Evolutionary conservation across 2,329 filamentous ascomycete species (phyloP), one percentile per base, ranked within the genome.

Genomic region (Colletotrichum sublineola): DNA sequence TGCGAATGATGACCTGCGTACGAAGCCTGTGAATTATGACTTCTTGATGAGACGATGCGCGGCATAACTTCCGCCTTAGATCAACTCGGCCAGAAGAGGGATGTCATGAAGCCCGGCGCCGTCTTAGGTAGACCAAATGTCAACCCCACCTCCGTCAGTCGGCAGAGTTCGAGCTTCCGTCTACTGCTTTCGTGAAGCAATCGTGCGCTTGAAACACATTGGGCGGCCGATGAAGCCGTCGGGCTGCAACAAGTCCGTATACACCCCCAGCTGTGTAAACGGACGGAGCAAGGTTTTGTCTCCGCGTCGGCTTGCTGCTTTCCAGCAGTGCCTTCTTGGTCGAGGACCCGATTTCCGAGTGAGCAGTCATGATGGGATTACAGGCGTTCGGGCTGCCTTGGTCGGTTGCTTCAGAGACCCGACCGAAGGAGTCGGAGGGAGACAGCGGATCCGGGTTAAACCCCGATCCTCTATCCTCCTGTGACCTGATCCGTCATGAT

Each of bases 21-120:
- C 60, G 70, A 70, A 69, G 60, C 66, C 58, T 56, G 70, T 73
- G 70, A 70, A 65, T 61, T 68, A 70, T 64, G 70, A 70, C 70
- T 57, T 65, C 66, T 68, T 70, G 38, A 70, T 65, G 70, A 70
- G 70, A 61, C 52, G 52, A 71, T 60, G 65, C 63, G 31, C 48
- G 50, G 50, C 53, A 53, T 44, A 57, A 24, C 15, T 15, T 20
- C 24, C 5, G 33, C 29, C 20, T 56, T 53, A 38, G 38, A 46
- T 61, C 56, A 48, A 63, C 63, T 56, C 55, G 48, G 52, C 57
- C 68, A 46, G 36, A 38, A 40, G 44, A 60, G 67, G 65, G 57
- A 50, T 42, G 52, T 61, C 65, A 58, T 44, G 55, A 61, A 53
- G 62, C 56, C 55, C 50, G 15, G 33, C n/a, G 38, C 58, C 46